Conservation (phyloP, 495 filamentous ascomycete species). For the Trichoderma gamsii region DNA sequence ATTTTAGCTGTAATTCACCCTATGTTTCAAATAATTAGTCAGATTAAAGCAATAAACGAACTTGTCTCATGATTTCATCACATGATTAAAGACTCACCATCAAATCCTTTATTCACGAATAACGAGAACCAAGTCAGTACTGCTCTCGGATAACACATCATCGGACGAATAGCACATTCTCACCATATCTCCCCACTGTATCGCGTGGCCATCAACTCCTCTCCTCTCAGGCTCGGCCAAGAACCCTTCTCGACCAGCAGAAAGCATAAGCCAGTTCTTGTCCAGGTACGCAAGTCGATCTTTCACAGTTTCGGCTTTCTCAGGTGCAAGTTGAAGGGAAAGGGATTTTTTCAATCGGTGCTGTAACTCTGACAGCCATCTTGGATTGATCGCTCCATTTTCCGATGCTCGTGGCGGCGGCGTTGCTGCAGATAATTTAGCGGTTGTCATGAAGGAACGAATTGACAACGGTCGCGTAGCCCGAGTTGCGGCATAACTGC, state of each 20-base stretch:
- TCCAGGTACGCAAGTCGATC: constrained; percentile 5
- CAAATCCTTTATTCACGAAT: constrained; percentile 22
- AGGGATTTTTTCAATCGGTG: not conserved
- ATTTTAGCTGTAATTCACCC: not conserved
- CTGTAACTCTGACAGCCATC: not conserved
- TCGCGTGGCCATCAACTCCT: constrained; percentile 63
- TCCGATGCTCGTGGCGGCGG: not conserved
- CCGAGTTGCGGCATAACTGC: not conserved
- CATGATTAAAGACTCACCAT: constrained; percentile 35
- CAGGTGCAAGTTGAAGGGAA: not conserved
- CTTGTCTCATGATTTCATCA: no score
- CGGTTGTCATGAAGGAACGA: not conserved
- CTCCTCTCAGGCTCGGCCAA: constrained; percentile 57
- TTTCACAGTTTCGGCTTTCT: not conserved
- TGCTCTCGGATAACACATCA: not conserved
- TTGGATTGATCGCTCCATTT: not conserved
- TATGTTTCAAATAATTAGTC: not conserved
- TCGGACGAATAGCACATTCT: not conserved
- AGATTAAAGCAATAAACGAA: not conserved
- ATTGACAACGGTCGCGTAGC: not conserved
- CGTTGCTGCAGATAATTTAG: not conserved
- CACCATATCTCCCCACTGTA: constrained; percentile 89
- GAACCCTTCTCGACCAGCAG: constrained; percentile 77
- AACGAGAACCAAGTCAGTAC: not conserved
- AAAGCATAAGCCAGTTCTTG: constrained; percentile 64